These are phyloP conservation scores for Dioscorea zingiberensis DNA, from an alignment of 106 monocot species.

Conservation along the genomic window DNA sequence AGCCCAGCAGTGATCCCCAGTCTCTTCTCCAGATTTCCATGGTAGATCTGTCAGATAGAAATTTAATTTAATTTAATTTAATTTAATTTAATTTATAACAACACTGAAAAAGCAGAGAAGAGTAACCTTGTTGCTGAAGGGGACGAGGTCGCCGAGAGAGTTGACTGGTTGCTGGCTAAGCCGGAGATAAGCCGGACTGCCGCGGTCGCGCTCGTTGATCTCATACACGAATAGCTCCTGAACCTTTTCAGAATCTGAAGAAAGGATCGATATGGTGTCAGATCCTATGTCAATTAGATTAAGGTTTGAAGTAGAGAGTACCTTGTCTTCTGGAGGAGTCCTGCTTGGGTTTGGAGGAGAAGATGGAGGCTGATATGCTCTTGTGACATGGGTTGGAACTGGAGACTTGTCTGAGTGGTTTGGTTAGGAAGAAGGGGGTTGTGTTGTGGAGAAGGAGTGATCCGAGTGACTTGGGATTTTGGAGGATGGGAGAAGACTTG, in stretches of 20 bases:
- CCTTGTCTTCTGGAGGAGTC: conserved; percentile 3
- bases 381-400: not conserved
- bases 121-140: conserved; percentile 31
- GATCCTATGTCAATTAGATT: too few species aligned
- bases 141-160: conserved; percentile 42
- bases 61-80: too few species aligned
- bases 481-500: not conserved
- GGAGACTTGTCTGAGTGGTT: too few species aligned
- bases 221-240: conserved; percentile 50
- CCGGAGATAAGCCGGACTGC: conserved; percentile 42
- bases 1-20: conserved; percentile 53
- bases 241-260: conserved; percentile 16
- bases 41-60: conserved; percentile 46
- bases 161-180: conserved; percentile 32
- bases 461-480: not conserved
- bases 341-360: not conserved
- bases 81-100: too few species aligned
- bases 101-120: too few species aligned
- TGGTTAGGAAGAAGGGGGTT: too few species aligned
- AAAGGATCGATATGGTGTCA: too few species aligned
- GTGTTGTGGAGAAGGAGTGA: not conserved
- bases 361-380: conserved; percentile 2
- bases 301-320: not conserved
- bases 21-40: conserved; percentile 50
- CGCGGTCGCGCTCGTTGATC: conserved; percentile 48